Base-by-base conservation (phyloP, 2,329 filamentous ascomycete genomes). In the Ciborinia camelliae region DNA sequence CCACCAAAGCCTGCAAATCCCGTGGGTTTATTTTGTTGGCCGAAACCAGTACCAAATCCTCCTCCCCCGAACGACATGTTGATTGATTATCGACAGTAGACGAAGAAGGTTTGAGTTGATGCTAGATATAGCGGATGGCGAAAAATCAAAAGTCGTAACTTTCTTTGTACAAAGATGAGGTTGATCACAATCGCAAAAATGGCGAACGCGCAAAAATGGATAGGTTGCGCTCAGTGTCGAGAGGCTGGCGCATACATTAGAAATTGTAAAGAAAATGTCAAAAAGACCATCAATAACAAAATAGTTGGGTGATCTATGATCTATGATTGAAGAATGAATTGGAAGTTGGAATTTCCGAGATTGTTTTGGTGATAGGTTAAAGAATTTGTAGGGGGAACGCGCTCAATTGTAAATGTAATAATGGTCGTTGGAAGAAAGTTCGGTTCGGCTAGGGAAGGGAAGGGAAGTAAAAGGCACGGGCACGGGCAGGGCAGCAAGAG, bases 1-100 rank as follows among this genome's bases (percentile, higher is more conserved):
- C 64, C 67, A 65, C 76, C 79, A 72, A 76, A 88, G 52, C 85
- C 85, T 70, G 84, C 84, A 76, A 90, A 90, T 28, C 78, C 79
- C 71, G 72, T 76, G 70, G 73, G 80, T 77, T 77, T 78, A 74
- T 82, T 86, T 68, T 81, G 82, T 73, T 82, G 81, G 77, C 85
- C 85, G 77, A 89, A 88, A 79, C 84, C 82, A 72, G 79, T 78
- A 50, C 61, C 61, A 63, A 63, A 63, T 58, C 32, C 62, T 72
- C 82, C 81, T 68, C 81, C 80, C 30, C 69, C 71, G 35, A 65
- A 67, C n/a, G 73, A 75, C 74, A 75, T 76, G 35, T 62, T 70
- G 66, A 68, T 59, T 62, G 32, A 26, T 60, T 66, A 62, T 67
- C 47, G 54, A 53, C 45, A 52, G 61, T 28, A 55, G 60, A 59